A percentile compares a stretch with the other conserved stretches of the same genome.
Evolutionary conservation across 2,329 filamentous ascomycete genomes (phyloP).

Genomic region (Gliomastix tumulicola): DNA sequence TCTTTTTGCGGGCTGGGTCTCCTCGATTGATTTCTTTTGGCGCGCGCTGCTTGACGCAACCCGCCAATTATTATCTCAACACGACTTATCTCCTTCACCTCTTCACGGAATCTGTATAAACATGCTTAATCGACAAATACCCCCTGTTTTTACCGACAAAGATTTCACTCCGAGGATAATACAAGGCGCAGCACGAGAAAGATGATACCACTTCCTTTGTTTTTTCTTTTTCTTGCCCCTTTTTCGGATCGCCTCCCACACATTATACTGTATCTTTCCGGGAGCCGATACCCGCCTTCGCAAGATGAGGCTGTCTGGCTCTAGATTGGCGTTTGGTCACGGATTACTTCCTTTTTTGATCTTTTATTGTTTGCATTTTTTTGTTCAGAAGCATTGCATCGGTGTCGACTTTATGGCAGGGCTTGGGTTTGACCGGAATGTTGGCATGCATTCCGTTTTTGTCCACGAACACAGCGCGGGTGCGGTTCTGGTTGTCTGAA

Average conservation of each 20-base stretch:
- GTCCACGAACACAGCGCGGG: too few relatives aligned
- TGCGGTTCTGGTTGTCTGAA: too few relatives aligned
- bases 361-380: slow-evolving; percentile 31
- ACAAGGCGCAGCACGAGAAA: slow-evolving; percentile 32
- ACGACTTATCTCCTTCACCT: slow-evolving; percentile 2
- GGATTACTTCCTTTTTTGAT: slow-evolving; percentile 34
- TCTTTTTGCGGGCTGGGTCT: slow-evolving; percentile 28
- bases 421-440: too few relatives aligned
- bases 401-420: too few relatives aligned
- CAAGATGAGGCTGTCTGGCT: slow-evolving; percentile 28
- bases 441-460: too few relatives aligned
- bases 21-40: slow-evolving; percentile 18
- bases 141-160: slow-evolving; percentile 19
- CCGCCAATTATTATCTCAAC: slow-evolving; percentile 13
- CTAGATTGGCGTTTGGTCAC: slow-evolving; percentile 28
- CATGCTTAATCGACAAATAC: slow-evolving; percentile 39
- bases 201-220: slow-evolving; percentile 39
- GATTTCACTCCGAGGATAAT: slow-evolving; percentile 20
- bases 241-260: too few relatives aligned
- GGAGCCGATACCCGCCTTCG: slow-evolving; percentile 19
- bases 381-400: slow-evolving; percentile 39
- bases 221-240: slow-evolving; percentile 18
- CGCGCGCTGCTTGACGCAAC: slow-evolving; percentile 15
- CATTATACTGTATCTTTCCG: slow-evolving; percentile 9
- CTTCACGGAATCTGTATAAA: slow-evolving; percentile 36